phyloP scores from a whole-genome alignment of 352 stramenopile genomes.

The Globisporangium apiculatum region DNA sequence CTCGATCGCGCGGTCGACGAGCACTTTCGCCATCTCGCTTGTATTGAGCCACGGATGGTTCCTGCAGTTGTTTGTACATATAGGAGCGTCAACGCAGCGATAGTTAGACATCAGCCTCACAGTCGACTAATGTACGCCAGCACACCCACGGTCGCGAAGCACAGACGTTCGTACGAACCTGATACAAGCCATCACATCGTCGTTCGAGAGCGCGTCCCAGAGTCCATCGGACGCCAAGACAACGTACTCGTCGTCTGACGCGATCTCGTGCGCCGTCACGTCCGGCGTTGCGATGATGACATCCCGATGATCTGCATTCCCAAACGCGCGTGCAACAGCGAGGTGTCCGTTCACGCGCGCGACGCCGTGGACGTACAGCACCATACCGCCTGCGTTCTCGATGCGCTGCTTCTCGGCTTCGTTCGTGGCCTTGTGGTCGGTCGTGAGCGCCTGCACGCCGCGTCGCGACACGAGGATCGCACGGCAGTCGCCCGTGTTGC shows the following conservation, averaged over 20 bases:
- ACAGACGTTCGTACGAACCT: constrained; percentile 18
- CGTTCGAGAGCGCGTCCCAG: constrained; percentile 70
- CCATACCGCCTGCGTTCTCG: constrained; percentile 57
- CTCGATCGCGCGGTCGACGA: constrained; percentile 61
- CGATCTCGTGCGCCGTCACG: constrained; percentile 41
- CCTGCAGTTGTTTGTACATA: constrained; percentile 15
- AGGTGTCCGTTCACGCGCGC: constrained; percentile 63
- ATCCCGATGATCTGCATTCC: constrained; percentile 50
- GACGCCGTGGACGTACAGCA: constrained; percentile 71
- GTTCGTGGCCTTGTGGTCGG: constrained; percentile 71
- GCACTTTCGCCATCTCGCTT: constrained; percentile 53
- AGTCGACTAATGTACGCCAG: not conserved
- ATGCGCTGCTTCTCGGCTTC: constrained; percentile 57
- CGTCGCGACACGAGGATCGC: constrained; percentile 48
- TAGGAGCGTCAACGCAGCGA: not conserved
- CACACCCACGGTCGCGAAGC: not conserved
- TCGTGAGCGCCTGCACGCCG: constrained; percentile 43
- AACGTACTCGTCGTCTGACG: constrained; percentile 61
- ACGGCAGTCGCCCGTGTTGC: constrained; percentile 76
- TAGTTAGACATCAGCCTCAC: not conserved
- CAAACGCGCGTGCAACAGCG: constrained; percentile 63
- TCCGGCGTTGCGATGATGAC: constrained; percentile 61
- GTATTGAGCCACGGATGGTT: constrained; percentile 60
- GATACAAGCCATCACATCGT: constrained; percentile 53
- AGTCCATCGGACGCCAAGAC: constrained; percentile 70